Conservation (phyloP, 2,329 filamentous ascomycete species). For the Plectosphaerella plurivora region DNA sequence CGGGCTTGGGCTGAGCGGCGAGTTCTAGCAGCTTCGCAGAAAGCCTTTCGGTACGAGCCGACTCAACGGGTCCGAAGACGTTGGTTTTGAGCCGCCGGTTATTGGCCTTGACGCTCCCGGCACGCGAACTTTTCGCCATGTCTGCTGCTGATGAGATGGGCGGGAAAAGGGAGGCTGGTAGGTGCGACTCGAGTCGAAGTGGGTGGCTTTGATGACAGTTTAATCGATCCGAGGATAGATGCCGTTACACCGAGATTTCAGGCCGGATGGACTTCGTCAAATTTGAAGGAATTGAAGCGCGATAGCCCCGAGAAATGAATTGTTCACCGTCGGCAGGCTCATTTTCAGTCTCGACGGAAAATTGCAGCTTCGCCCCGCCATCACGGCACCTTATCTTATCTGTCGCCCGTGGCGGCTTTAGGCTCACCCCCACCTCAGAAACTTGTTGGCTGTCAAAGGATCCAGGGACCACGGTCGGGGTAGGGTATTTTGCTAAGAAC, state of each 20-base stretch:
- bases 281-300: background rate
- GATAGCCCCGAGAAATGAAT: no score
- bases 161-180: background rate
- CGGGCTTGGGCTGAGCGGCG: constrained; percentile 71
- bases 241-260: no score
- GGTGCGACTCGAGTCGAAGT: no score
- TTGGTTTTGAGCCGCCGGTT: constrained; percentile 73
- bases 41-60: constrained; percentile 74
- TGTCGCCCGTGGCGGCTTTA: background rate
- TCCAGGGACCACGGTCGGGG: no score
- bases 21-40: constrained; percentile 82
- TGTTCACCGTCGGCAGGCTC: no score
- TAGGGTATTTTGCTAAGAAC: no score
- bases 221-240: no score
- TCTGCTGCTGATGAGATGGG: constrained; percentile 24
- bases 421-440: no score
- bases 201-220: no score
- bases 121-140: constrained; percentile 86
- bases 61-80: constrained; percentile 80
- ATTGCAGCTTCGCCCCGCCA: background rate
- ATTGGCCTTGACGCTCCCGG: constrained; percentile 78
- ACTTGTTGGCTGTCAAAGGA: no score
- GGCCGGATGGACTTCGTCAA: no score
- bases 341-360: background rate
- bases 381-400: constrained; percentile 1